Evolutionary conservation across 1,284 basidiomycete species (phyloP).

Genomic region (Neolentinus lepideus): DNA sequence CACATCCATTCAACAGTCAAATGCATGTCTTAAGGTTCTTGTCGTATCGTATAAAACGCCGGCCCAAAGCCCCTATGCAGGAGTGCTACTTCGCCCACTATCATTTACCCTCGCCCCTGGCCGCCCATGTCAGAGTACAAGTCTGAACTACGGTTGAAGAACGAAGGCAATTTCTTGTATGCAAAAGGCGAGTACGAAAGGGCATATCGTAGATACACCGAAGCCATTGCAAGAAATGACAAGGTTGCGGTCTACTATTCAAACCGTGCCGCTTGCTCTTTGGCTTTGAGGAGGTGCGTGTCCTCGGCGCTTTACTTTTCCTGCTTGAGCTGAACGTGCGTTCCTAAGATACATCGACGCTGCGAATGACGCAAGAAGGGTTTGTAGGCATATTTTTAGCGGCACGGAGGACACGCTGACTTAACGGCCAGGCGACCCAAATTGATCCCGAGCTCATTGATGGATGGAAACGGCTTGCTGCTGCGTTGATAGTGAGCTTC

Average conservation of each 20-base stretch:
- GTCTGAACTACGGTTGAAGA: constrained; percentile 21
- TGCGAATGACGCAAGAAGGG: background rate
- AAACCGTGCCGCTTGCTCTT: constrained; percentile 28
- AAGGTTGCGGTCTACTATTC: constrained; percentile 27
- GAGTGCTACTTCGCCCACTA: background rate
- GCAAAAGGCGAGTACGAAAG: constrained; percentile 20
- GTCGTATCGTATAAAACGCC: background rate
- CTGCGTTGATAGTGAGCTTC: background rate
- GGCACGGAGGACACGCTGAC: background rate
- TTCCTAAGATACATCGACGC: background rate
- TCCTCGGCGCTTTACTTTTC: background rate
- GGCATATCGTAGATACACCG: constrained; percentile 25
- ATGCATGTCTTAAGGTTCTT: background rate
- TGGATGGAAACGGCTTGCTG: background rate
- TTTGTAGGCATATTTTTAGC: background rate
- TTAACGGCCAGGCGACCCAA: background rate
- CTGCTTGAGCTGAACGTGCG: background rate
- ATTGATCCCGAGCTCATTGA: background rate
- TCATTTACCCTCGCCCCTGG: background rate
- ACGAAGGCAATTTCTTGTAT: constrained; percentile 29
- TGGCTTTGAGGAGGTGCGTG: constrained; percentile 14
- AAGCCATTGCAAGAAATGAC: constrained; percentile 23
- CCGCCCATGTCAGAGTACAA: background rate
- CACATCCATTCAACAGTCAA: background rate
- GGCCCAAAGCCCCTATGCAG: background rate